Conservation (phyloP, 768 basidiomycete species). For the Trametes cubensis region DNA sequence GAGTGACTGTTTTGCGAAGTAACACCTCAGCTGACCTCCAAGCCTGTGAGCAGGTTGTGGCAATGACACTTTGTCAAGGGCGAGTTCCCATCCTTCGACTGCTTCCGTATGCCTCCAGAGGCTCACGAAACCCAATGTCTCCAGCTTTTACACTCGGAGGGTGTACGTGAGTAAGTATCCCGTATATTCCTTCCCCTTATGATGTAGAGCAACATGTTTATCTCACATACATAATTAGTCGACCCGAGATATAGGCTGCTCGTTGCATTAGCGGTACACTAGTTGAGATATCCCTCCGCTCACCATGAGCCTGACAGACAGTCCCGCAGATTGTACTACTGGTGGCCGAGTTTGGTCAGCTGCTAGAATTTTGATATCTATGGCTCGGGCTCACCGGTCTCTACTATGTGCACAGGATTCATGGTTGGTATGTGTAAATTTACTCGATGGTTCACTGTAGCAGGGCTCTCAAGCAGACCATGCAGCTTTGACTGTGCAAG, state of each 20-base stretch:
- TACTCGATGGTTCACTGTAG: neutral
- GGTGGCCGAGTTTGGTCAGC: neutral
- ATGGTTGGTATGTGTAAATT: neutral
- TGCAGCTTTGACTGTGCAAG: neutral
- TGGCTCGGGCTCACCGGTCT: neutral
- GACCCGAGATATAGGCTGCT: neutral
- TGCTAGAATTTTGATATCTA: neutral
- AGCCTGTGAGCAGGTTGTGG: neutral
- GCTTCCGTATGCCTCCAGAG: no score
- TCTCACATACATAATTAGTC: neutral
- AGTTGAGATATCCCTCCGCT: no score
- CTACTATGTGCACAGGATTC: neutral
- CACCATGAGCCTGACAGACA: no score
- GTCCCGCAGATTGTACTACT: neutral
- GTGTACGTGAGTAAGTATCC: neutral
- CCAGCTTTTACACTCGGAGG: neutral
- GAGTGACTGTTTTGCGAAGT: neutral
- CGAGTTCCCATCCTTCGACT: neutral
- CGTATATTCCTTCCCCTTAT: no score
- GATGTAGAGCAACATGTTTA: no score
- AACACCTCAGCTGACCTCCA: no score
- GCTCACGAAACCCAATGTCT: neutral
- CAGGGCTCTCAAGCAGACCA: neutral
- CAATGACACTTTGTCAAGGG: constrained; percentile 1
- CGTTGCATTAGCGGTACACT: neutral